Base-by-base conservation (phyloP, 331 rosid genomes). In the Cydonia oblonga region DNA sequence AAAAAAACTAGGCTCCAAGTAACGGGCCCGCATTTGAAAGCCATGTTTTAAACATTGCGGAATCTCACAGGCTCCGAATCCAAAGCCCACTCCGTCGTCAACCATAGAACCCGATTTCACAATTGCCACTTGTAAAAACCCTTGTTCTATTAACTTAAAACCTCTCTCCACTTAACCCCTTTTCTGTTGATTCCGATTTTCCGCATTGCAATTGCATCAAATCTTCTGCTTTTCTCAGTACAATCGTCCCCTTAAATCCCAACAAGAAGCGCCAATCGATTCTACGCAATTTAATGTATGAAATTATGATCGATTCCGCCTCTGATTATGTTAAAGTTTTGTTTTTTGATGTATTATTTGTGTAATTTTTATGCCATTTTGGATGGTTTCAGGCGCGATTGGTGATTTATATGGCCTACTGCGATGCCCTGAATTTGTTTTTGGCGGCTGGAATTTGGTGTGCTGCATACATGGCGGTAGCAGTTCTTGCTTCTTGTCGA, bases 401-500 rank as follows among this genome's bases (percentile, higher is more conserved):
- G 72, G 42, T 68, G 68, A 63, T 42, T 56, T 72, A 24, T 81
- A 88, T 90, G 93, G 93, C 42, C 74, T 73, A 81, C 77, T 16
- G 72, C 77, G 86, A 82, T 75, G 64, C 77, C 53, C 49, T 85
- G 78, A 81, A 65, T 58, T 68, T 88, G 24, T 68, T 90, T 79
- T 88, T 82, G 13, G 85, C 87, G 20, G 69, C 79, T 3, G 81
- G 82, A 6, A 81, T 90, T 81, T 87, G 91, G 96, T 84, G 85
- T 74, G 16, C 77, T 83, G 93, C 93, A 29, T 88, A 90, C 72
- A 11, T 90, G 25, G 79, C 82, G 67, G 96, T 84, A 76, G 91
- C 90, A 44, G 72, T 86, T 81, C 46, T 86, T 51, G 84, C 90
- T 28, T 81, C 91, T 60, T 75, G 85, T 67, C 84, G 91, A 4